Conservation (phyloP, 495 filamentous ascomycete species). For the Trichoderma orchidacearum region DNA sequence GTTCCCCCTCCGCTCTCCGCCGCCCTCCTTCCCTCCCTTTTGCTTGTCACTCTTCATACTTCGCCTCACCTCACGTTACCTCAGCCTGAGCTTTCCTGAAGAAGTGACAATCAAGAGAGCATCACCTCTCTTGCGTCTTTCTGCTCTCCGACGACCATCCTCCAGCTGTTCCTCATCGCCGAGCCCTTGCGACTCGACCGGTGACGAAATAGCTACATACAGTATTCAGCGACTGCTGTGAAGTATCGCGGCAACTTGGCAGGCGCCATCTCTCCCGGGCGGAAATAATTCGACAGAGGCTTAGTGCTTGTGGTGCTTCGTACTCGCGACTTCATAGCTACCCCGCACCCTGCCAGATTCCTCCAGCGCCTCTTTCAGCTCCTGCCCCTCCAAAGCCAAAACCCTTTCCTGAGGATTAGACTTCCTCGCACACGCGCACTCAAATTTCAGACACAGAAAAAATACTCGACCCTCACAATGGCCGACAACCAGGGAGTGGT, state of each 20-base stretch:
- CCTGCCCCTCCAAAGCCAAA: neutral
- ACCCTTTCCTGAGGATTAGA: neutral
- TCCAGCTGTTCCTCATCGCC: neutral
- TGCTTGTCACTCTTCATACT: neutral
- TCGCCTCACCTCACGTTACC: neutral
- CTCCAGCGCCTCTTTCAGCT: neutral
- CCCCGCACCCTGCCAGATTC: neutral
- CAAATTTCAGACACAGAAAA: too few species aligned
- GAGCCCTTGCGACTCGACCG: neutral
- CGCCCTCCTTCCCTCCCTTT: neutral
- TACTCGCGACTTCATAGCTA: neutral
- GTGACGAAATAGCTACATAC: neutral
- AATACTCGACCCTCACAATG: conserved; percentile 7
- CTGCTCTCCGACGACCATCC: too few species aligned
- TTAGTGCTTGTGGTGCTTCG: too few species aligned
- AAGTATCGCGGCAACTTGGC: neutral
- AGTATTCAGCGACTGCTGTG: neutral
- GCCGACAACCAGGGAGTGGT: conserved; percentile 50
- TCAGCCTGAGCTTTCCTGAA: neutral
- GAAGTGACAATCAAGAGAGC: neutral
- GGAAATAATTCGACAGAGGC: too few species aligned
- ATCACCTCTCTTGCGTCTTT: neutral
- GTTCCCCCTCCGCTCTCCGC: neutral
- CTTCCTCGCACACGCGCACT: neutral
- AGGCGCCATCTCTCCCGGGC: too few species aligned